Base-by-base conservation (phyloP, 306 rosid genomes). In the Vachellia collinsii region DNA sequence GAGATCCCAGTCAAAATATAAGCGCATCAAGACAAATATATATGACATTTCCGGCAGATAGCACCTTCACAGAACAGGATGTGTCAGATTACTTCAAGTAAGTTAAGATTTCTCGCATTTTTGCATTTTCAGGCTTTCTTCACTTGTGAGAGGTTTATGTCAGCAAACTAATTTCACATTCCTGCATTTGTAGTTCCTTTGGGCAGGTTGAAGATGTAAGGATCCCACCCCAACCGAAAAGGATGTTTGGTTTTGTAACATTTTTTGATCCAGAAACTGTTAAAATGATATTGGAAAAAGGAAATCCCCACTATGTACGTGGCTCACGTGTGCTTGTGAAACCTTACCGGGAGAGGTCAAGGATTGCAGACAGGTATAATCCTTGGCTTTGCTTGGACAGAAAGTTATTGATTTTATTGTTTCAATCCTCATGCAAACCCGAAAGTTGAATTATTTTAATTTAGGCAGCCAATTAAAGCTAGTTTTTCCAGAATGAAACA, bases 231-330 rank as follows among this genome's bases (percentile, higher is more conserved):
- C 68, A 29, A 29, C 68, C 13, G 10, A 62, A n/a, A 29, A 62
- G 68, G n/a, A 62, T 62, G 68, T 62, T 62, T 62, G 68, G 42
- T 11, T 62, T 62, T 12, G 42, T 62, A 13, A 62, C 68, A 62
- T 62, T 62, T 62, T 41, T 29, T 25, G 41, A 62, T 62, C 68
- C 68, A 29, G 68, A 62, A 62, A 62, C 41, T 12, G 68, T 62
- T 62, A 62, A 29, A 11, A 34, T 2, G n/a, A 29, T 62, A 11
- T 29, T 62, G 68, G 68, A 29, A 29, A 62, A 29, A 29, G 9
- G 20, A 62, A 62, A 12, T 62, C 20, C 20, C 5, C 68, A 62
- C 19, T 12, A 29, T 13, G 68, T 62, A 2, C 19, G 68, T 29
- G 68, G 42, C 19, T 62, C 68, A 5, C 41, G 4, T 6, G 42